Conservation (phyloP, 495 filamentous ascomycete genomes). For the Hypoxylon intermedium region DNA sequence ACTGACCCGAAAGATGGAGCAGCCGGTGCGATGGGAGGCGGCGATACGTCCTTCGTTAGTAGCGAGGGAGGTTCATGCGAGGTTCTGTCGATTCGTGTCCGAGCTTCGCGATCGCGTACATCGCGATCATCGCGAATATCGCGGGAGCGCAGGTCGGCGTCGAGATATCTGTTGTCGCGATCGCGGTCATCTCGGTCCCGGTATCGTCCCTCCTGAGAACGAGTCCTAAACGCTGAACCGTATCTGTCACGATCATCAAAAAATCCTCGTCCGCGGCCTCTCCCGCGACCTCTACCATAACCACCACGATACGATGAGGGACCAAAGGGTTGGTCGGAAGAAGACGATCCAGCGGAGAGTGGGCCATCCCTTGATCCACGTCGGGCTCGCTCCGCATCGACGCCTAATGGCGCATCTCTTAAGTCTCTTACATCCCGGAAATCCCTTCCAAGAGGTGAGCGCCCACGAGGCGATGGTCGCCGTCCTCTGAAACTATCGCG, state of each 20-base stretch:
- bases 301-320: constrained; percentile 61
- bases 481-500: constrained; percentile 53
- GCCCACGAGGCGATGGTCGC: constrained; percentile 53
- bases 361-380: constrained; percentile 65
- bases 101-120: constrained; percentile 59
- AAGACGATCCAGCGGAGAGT: constrained; percentile 70
- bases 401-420: constrained; percentile 52
- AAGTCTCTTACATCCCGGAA: constrained; percentile 46
- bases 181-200: constrained; percentile 60
- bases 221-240: constrained; percentile 63
- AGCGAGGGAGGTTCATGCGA: constrained; percentile 54
- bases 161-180: constrained; percentile 50
- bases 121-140: constrained; percentile 65
- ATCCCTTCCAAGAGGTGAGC: constrained; percentile 53
- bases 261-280: constrained; percentile 68
- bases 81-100: constrained; percentile 50
- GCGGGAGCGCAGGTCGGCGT: constrained; percentile 58
- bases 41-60: constrained; percentile 60
- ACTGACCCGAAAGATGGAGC: constrained; percentile 82
- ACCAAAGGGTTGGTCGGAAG: constrained; percentile 66
- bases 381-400: constrained; percentile 59
- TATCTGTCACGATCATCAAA: constrained; percentile 68
- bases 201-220: constrained; percentile 71
- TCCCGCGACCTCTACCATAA: constrained; percentile 52
- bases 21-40: constrained; percentile 79